phyloP scores from a whole-genome alignment of 2,329 filamentous ascomycete genomes.

The Fusarium paranaense region DNA sequence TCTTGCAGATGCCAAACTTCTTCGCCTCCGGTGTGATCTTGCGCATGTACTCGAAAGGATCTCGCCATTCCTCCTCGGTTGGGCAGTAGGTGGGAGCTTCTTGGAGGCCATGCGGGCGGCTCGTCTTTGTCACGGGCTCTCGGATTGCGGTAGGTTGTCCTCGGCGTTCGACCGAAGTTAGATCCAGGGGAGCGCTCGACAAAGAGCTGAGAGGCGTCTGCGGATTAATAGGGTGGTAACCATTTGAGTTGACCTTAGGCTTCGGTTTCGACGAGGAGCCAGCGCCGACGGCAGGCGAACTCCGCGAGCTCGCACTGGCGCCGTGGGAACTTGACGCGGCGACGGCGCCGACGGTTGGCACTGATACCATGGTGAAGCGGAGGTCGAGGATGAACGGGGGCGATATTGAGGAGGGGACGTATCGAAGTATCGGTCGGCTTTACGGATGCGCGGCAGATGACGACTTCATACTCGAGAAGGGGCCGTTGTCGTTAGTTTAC shows the following conservation, averaged over 20 bases:
- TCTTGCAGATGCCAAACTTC: constrained; percentile 93
- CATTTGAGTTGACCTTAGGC: constrained; percentile 65
- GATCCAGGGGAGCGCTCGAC: constrained; percentile 75
- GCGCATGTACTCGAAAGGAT: constrained; percentile 92
- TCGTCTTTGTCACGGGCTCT: constrained; percentile 81
- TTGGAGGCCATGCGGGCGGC: constrained; percentile 83
- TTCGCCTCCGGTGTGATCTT: constrained; percentile 89
- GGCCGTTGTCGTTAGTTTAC: constrained; percentile 41
- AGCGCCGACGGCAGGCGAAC: constrained; percentile 60
- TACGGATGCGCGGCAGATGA: constrained; percentile 34
- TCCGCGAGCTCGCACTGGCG: constrained; percentile 63
- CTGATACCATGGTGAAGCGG: constrained; percentile 53
- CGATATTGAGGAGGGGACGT: constrained; percentile 5
- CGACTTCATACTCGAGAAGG: constrained; percentile 41
- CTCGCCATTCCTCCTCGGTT: constrained; percentile 92
- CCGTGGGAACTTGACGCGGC: constrained; percentile 53
- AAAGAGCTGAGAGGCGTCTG: constrained; percentile 67
- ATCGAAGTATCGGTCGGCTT: constrained; percentile 31
- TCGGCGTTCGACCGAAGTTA: constrained; percentile 91
- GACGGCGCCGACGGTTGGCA: constrained; percentile 52
- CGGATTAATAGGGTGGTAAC: constrained; percentile 63
- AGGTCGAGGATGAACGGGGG: constrained; percentile 1
- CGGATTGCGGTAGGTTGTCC: constrained; percentile 82
- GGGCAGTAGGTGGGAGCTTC: constrained; percentile 93
- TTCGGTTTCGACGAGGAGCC: constrained; percentile 60